Percentiles rank a stretch among this genome's conserved stretches.
Evolutionary conservation across 345 rosid genomes (phyloP).

Genomic region (Linum lewisii): DNA sequence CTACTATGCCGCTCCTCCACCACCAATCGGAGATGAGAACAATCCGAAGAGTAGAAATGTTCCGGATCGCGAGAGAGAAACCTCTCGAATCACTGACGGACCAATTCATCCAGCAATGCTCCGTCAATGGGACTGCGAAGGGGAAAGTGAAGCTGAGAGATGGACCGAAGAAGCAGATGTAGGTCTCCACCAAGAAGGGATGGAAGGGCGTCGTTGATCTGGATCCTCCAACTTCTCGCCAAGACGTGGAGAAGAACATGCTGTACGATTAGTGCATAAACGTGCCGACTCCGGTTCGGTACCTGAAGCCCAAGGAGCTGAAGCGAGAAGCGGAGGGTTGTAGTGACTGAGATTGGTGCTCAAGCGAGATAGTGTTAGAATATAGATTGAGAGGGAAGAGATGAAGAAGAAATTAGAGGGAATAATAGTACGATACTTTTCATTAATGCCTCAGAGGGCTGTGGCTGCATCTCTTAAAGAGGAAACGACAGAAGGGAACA

Average conservation of each 20-base stretch:
- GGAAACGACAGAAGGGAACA: too few relatives aligned
- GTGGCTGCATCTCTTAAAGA: too few relatives aligned
- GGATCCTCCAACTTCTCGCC: conserved; percentile 16
- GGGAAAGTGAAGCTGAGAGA: conserved; percentile 51
- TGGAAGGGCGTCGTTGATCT: not conserved
- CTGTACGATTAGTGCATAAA: conserved; percentile 62
- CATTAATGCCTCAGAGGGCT: too few relatives aligned
- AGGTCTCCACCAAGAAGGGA: conserved; percentile 46
- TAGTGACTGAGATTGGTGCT: too few relatives aligned
- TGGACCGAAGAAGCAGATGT: conserved; percentile 38
- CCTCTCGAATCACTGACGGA: conserved; percentile 8
- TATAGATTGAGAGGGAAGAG: too few relatives aligned
- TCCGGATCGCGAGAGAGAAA: conserved; percentile 5
- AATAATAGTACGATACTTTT: too few relatives aligned
- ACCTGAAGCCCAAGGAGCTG: conserved; percentile 44
- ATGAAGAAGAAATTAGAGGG: too few relatives aligned
- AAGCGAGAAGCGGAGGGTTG: conserved; percentile 69
- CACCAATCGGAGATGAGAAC: not conserved
- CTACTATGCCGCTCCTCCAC: too few relatives aligned
- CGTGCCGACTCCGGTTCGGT: conserved; percentile 68
- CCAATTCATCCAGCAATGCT: conserved; percentile 39
- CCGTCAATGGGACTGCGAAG: conserved; percentile 55
- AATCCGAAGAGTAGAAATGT: not conserved
- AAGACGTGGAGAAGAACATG: conserved; percentile 33
- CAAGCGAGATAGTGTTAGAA: too few relatives aligned